Percentiles rank a stretch among this genome's conserved stretches.
Evolutionary conservation across 73 alveolate genomes (phyloP).

Genomic region (Tetrahymena thermophila): DNA sequence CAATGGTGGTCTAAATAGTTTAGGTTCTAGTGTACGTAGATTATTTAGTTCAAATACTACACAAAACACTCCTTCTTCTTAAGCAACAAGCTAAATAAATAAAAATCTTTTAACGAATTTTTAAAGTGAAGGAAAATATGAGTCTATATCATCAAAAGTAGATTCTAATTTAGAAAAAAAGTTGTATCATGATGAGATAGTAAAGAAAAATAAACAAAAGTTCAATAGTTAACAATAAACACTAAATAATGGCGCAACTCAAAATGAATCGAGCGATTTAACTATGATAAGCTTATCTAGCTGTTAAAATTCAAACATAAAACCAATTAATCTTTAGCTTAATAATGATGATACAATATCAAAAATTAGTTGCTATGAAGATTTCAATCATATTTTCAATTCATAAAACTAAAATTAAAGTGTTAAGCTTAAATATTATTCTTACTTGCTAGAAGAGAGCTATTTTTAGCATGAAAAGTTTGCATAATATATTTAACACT

Average conservation of each 20-base stretch:
- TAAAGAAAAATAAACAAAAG: neutral
- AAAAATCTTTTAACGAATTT: neutral
- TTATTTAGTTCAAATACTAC: neutral
- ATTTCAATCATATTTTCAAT: neutral
- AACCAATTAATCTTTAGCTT: neutral
- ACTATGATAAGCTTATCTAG: neutral
- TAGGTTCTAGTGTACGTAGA: neutral
- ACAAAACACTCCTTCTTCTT: neutral
- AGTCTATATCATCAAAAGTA: neutral
- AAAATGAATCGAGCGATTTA: neutral
- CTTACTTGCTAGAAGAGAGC: neutral
- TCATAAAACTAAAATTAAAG: neutral
- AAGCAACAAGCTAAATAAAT: neutral
- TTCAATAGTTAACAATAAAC: neutral
- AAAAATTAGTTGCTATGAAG: neutral
- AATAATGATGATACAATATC: neutral
- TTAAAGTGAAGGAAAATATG: neutral
- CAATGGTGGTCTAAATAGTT: neutral
- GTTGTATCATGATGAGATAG: neutral
- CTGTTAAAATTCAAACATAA: neutral
- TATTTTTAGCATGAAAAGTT: neutral
- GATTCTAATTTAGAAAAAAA: neutral
- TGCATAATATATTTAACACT: neutral
- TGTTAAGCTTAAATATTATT: neutral
- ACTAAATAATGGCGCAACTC: neutral